Evolutionary conservation across 441 rosid species (phyloP).

Genomic region (Macaranga tanarius): DNA sequence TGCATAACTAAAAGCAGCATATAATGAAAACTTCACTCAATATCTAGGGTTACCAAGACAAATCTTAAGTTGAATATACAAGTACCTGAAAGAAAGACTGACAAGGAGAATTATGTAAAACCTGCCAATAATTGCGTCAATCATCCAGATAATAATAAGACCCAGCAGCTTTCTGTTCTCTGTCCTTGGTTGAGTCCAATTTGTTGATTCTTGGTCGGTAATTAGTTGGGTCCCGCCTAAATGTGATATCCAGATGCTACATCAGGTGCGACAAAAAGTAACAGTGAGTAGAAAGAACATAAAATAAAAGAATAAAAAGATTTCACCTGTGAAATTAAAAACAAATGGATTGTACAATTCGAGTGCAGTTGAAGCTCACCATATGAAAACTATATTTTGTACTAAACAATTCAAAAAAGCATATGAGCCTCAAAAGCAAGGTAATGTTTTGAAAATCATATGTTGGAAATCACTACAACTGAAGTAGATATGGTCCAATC

Average conservation of each 20-base stretch:
- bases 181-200: slow-evolving; percentile 87
- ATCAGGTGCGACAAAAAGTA: slow-evolving; percentile 7
- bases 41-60: neutral
- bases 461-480: neutral
- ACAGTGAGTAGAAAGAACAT: neutral
- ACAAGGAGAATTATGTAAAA: slow-evolving; percentile 16
- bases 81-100: slow-evolving; percentile 10
- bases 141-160: slow-evolving; percentile 94
- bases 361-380: neutral
- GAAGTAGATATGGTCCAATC: neutral
- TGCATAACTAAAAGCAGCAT: slow-evolving; percentile 18
- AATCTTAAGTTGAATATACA: neutral
- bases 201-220: slow-evolving; percentile 94
- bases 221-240: slow-evolving; percentile 94
- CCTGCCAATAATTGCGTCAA: slow-evolving; percentile 35
- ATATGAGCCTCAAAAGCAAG: neutral
- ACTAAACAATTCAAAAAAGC: neutral
- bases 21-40: neutral
- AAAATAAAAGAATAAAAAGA: neutral
- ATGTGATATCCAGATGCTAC: slow-evolving; percentile 97
- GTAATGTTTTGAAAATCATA: neutral
- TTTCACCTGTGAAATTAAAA: neutral
- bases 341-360: no score
- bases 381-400: neutral
- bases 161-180: slow-evolving; percentile 94